Conservation (phyloP, 257 asterid genomes). For the Gardenia jasminoides region DNA sequence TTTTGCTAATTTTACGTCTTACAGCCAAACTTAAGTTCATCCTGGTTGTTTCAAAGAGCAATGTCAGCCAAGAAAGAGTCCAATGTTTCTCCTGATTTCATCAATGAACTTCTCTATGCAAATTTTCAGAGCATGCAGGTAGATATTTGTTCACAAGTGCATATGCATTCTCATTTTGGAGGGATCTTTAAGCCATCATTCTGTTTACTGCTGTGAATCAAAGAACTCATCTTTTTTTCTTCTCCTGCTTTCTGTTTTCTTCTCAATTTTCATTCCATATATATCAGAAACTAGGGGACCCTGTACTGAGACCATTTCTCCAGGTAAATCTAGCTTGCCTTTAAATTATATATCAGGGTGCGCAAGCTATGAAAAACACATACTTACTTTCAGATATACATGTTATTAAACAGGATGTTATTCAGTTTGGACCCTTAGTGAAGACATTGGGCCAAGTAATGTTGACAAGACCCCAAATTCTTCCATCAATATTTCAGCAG, state of each 20-base stretch:
- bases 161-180: neutral
- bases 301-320: constrained; percentile 94
- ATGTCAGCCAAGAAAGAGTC: constrained; percentile 86
- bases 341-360: constrained; percentile 5
- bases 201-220: neutral
- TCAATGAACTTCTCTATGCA: constrained; percentile 76
- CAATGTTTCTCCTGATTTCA: constrained; percentile 61
- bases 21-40: constrained; percentile 92
- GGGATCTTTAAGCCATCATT: neutral
- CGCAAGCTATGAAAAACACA: constrained; percentile 15
- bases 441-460: constrained; percentile 83
- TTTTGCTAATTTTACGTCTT: constrained; percentile 16
- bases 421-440: constrained; percentile 91
- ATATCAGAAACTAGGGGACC: constrained; percentile 81
- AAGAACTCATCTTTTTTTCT: neutral
- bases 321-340: constrained; percentile 48
- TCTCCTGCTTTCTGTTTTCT: neutral
- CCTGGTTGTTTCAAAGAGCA: constrained; percentile 97
- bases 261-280: constrained; percentile 4
- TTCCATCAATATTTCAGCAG: constrained; percentile 87
- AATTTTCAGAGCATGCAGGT: constrained; percentile 96
- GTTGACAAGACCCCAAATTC: constrained; percentile 62
- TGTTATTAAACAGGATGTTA: constrained; percentile 62
- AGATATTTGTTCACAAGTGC: neutral
- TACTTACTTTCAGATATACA: neutral